These are phyloP conservation scores for Cucumis melo DNA, from an alignment of 306 rosid species.

Conservation along the genomic window DNA sequence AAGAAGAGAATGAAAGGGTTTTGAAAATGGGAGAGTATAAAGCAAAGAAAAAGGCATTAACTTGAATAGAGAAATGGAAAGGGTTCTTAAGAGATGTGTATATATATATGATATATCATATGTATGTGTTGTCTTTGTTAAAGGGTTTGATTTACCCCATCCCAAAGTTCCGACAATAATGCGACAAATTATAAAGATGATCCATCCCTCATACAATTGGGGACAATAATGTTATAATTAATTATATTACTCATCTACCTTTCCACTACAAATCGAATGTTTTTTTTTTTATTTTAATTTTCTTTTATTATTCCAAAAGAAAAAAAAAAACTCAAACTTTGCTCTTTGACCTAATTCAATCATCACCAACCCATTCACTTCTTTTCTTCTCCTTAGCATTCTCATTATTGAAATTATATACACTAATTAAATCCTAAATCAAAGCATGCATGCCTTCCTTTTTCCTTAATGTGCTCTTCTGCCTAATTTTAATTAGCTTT, in stretches of 20 bases:
- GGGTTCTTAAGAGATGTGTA: not conserved
- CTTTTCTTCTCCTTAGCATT: too few relatives aligned
- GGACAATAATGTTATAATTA: not conserved
- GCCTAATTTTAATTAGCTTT: not conserved
- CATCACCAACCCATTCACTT: not conserved
- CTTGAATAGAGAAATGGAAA: not conserved
- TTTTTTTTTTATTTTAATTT: not conserved
- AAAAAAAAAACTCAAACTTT: not conserved
- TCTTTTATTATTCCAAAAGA: too few relatives aligned
- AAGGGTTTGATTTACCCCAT: constrained; percentile 13
- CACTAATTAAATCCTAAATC: not conserved
- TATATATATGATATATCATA: too few relatives aligned
- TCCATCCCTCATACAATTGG: not conserved
- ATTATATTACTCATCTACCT: not conserved
- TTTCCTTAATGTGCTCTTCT: not conserved
- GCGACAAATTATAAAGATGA: constrained; percentile 19
- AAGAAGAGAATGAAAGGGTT: not conserved
- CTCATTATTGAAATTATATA: not conserved
- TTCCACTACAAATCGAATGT: constrained; percentile 1
- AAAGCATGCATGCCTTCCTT: not conserved
- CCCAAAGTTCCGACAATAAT: constrained; percentile 16
- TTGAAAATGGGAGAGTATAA: not conserved
- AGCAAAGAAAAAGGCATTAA: not conserved
- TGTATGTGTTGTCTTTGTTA: not conserved
- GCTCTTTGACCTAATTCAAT: not conserved